Evolutionary conservation across 192 early-diverging fungal species (phyloP).

Genomic region (Phlyctochytrium planicorne): DNA sequence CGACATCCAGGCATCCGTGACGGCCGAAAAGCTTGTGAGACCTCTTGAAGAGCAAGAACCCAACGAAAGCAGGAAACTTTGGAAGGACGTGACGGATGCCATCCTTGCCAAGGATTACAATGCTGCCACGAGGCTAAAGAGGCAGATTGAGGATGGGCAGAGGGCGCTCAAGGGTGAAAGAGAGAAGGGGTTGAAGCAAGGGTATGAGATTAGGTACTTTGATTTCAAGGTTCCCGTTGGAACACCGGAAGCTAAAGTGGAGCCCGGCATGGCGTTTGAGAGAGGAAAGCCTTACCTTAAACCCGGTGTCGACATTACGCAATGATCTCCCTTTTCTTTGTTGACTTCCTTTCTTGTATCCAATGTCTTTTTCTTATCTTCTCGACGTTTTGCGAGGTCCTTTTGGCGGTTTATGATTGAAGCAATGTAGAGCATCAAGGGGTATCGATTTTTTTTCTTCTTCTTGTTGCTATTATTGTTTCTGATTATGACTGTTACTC

Average conservation of each 20-base stretch:
- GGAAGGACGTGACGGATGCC: constrained; percentile 59
- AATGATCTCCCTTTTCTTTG: too few species aligned
- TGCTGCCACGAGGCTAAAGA: constrained; percentile 65
- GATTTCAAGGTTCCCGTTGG: constrained; percentile 39
- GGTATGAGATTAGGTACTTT: constrained; percentile 61
- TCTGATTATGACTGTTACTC: too few species aligned
- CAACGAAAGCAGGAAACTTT: constrained; percentile 63
- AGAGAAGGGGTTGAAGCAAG: constrained; percentile 17
- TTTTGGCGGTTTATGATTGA: too few species aligned
- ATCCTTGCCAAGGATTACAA: constrained; percentile 56
- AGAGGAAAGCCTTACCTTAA: constrained; percentile 26
- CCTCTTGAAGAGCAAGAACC: constrained; percentile 60
- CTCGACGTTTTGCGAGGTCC: too few species aligned
- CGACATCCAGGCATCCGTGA: constrained; percentile 49
- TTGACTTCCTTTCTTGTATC: too few species aligned
- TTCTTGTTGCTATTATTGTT: too few species aligned
- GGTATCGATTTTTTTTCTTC: too few species aligned
- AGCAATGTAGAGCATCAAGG: too few species aligned
- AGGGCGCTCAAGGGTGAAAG: constrained; percentile 49
- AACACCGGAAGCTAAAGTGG: background rate
- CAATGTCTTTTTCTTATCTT: too few species aligned
- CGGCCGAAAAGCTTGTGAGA: constrained; percentile 52
- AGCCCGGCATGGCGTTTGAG: background rate
- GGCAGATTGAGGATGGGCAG: constrained; percentile 67
- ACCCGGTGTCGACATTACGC: too few species aligned